phyloP scores from a whole-genome alignment of 306 rosid species.

The Rosa persica region DNA sequence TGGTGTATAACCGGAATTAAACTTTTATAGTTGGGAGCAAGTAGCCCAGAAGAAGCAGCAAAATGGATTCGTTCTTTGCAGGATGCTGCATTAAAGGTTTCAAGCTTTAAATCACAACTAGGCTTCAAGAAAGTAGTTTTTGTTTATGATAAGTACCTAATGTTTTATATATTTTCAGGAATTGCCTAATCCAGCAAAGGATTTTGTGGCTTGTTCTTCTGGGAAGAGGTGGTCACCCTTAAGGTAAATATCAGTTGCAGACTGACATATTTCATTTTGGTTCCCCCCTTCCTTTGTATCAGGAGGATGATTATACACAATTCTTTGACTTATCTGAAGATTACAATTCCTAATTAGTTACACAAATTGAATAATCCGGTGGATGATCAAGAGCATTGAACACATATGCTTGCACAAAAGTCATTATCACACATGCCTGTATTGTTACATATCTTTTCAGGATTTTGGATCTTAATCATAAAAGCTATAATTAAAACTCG shows the following conservation, averaged over 20 bases:
- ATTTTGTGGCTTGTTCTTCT: slow-evolving; percentile 36
- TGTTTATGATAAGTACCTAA: slow-evolving; percentile 23
- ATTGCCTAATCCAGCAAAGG: slow-evolving; percentile 43
- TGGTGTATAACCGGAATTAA: slow-evolving; percentile 22
- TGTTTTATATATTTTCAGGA: slow-evolving; percentile 45
- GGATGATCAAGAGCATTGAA: neutral
- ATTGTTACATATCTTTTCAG: neutral
- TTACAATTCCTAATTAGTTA: neutral
- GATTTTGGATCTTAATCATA: neutral
- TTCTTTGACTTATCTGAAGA: neutral
- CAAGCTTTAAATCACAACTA: slow-evolving; percentile 11
- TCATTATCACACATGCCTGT: neutral
- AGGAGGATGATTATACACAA: neutral
- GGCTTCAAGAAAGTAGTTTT: slow-evolving; percentile 22
- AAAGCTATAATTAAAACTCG: neutral
- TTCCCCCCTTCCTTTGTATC: neutral
- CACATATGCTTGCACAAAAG: neutral
- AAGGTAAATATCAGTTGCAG: slow-evolving; percentile 39
- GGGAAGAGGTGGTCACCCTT: slow-evolving; percentile 46
- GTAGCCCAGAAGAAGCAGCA: slow-evolving; percentile 91
- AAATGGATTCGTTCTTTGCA: slow-evolving; percentile 77
- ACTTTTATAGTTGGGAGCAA: slow-evolving; percentile 70
- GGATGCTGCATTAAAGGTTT: slow-evolving; percentile 74
- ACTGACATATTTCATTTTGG: neutral
- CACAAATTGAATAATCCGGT: neutral